Percentiles rank a stretch among this genome's conserved stretches.
These are phyloP conservation scores for Neurospora tetrasperma DNA, from an alignment of 495 filamentous ascomycete genomes.

Conservation along the genomic window DNA sequence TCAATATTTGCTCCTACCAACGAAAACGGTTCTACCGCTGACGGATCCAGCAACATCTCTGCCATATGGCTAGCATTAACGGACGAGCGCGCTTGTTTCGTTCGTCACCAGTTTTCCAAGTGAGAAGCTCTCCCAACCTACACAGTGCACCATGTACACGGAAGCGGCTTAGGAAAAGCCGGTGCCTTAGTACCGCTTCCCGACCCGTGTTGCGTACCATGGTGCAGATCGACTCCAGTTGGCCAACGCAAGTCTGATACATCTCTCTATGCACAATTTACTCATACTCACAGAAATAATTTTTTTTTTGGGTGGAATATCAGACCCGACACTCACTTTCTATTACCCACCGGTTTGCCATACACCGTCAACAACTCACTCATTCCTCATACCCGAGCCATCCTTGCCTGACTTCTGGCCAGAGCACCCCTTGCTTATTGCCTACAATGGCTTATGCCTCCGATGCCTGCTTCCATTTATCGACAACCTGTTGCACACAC, in stretches of 20 bases:
- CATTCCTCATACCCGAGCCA: slow-evolving; percentile 17
- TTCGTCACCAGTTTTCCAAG: slow-evolving; percentile 12
- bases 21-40: slow-evolving; percentile 9
- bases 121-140: neutral
- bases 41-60: slow-evolving; percentile 35
- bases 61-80: slow-evolving; percentile 30
- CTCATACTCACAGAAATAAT: neutral
- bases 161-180: slow-evolving; percentile 13
- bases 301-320: neutral
- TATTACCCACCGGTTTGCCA: slow-evolving; percentile 17
- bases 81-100: slow-evolving; percentile 21
- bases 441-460: slow-evolving; percentile 12
- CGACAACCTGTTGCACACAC: slow-evolving; percentile 14
- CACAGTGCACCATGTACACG: slow-evolving; percentile 3
- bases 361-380: slow-evolving; percentile 10
- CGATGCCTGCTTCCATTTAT: slow-evolving; percentile 9
- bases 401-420: slow-evolving; percentile 12
- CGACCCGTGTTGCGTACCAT: neutral
- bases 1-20: slow-evolving; percentile 21
- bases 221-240: neutral
- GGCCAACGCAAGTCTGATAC: neutral
- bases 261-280: neutral
- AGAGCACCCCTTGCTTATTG: slow-evolving; percentile 9
- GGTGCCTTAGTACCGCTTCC: neutral
- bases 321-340: neutral